A percentile compares a stretch with the other conserved stretches of the same genome.
Evolutionary conservation across 164 flowering plant species (phyloP).

Genomic region (Umbilicus rupestris): DNA sequence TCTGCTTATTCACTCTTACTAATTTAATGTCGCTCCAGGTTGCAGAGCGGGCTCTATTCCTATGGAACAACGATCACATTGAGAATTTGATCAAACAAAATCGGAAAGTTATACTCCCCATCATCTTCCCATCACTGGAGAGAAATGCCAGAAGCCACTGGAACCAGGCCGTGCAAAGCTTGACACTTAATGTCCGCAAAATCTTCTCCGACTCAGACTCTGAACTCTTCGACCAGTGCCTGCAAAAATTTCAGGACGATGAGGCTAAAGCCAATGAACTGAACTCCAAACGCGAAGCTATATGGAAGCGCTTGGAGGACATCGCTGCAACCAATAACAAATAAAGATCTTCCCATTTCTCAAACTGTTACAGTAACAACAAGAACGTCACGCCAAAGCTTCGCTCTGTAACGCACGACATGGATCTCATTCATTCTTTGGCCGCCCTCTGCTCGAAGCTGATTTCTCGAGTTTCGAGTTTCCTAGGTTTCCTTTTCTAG

Average conservation of each 20-base stretch:
- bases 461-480: not conserved
- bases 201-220: not conserved
- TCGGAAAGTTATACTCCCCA: not conserved
- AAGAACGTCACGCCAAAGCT: not conserved
- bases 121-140: not conserved
- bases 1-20: not conserved
- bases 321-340: not conserved
- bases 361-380: not conserved
- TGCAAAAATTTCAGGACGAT: not conserved
- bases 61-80: slow-evolving; percentile 1
- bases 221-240: not conserved
- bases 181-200: slow-evolving; percentile 1
- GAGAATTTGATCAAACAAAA: not conserved
- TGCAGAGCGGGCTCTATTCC: slow-evolving; percentile 1
- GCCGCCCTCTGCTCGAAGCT: not conserved
- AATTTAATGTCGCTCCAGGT: not conserved
- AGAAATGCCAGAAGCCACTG: not conserved
- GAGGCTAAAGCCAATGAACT: slow-evolving; percentile 1
- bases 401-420: not conserved
- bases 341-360: not conserved
- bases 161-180: slow-evolving; percentile 4
- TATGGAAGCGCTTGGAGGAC: not conserved
- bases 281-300: not conserved
- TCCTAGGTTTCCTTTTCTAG: not conserved
- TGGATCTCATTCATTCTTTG: not conserved